These are phyloP conservation scores for Colletotrichum godetiae DNA, from an alignment of 2,329 filamentous ascomycete species.

Conservation along the genomic window DNA sequence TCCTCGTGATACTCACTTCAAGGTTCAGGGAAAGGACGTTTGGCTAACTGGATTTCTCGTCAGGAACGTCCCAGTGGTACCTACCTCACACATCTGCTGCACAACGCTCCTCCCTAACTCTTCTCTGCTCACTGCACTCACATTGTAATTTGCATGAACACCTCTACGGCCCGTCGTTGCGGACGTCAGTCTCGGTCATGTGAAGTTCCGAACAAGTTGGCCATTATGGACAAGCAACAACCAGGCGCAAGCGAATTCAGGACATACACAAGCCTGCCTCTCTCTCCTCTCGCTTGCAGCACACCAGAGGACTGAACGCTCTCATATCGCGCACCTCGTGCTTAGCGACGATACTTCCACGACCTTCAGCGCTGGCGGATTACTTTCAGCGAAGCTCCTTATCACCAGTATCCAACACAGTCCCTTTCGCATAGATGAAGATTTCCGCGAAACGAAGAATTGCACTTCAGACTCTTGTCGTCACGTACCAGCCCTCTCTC, in stretches of 20 bases:
- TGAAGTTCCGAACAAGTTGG: not conserved
- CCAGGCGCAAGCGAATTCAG: not conserved
- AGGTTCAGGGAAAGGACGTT: not conserved
- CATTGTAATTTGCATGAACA: not conserved
- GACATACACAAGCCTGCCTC: not conserved
- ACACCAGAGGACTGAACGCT: not conserved
- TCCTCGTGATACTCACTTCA: not conserved
- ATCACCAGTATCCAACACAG: not conserved
- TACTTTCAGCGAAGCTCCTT: not conserved
- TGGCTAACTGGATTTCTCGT: not conserved
- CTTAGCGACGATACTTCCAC: not conserved
- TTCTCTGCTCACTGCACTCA: no score
- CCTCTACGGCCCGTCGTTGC: not conserved
- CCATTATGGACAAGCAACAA: not conserved
- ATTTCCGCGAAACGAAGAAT: not conserved
- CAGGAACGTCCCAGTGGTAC: not conserved
- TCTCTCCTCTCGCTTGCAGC: not conserved
- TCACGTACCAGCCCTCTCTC: not conserved
- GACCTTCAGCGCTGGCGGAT: not conserved
- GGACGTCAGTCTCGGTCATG: not conserved
- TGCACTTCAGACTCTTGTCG: not conserved
- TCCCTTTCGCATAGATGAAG: not conserved
- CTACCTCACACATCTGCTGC: no score
- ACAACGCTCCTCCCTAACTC: no score
- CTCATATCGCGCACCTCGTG: not conserved